A percentile compares a stretch with the other conserved stretches of the same genome.
phyloP scores from a whole-genome alignment of 495 filamentous ascomycete species.

The Articulospora tetracladia region DNA sequence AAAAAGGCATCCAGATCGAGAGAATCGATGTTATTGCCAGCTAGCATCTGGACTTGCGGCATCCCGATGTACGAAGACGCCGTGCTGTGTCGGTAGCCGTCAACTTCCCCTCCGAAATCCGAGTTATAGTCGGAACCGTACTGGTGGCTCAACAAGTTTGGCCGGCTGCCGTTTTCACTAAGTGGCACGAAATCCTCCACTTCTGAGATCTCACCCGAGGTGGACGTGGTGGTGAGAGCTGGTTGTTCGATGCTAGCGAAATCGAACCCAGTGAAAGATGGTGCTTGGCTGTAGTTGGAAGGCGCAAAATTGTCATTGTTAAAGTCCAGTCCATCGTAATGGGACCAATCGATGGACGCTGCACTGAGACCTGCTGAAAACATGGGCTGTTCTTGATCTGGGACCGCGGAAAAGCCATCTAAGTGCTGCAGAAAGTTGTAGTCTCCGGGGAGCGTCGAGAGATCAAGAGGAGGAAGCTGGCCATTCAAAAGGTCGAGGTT shows the following conservation, averaged over 20 bases:
- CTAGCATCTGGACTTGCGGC: conserved; percentile 45
- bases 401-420: conserved; percentile 42
- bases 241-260: conserved; percentile 49
- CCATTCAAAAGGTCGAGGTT: conserved; percentile 56
- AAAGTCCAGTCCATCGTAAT: conserved; percentile 60
- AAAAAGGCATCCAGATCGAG: conserved; percentile 52
- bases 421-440: conserved; percentile 52
- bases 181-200: conserved; percentile 50
- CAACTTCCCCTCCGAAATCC: conserved; percentile 22
- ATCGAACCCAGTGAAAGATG: conserved; percentile 66
- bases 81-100: conserved; percentile 44
- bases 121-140: conserved; percentile 29
- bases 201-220: conserved; percentile 73
- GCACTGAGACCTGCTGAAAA: conserved; percentile 61
- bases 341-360: conserved; percentile 69
- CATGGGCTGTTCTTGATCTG: conserved; percentile 61
- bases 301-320: conserved; percentile 50
- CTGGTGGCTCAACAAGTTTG: conserved; percentile 15
- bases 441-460: conserved; percentile 43
- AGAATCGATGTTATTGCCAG: conserved; percentile 45
- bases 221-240: conserved; percentile 59
- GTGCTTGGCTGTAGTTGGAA: conserved; percentile 64
- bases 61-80: conserved; percentile 52
- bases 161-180: conserved; percentile 10
- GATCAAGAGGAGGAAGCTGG: conserved; percentile 63